These are phyloP conservation scores for Penicillium parvum DNA, from an alignment of 495 filamentous ascomycete species.

Conservation along the genomic window DNA sequence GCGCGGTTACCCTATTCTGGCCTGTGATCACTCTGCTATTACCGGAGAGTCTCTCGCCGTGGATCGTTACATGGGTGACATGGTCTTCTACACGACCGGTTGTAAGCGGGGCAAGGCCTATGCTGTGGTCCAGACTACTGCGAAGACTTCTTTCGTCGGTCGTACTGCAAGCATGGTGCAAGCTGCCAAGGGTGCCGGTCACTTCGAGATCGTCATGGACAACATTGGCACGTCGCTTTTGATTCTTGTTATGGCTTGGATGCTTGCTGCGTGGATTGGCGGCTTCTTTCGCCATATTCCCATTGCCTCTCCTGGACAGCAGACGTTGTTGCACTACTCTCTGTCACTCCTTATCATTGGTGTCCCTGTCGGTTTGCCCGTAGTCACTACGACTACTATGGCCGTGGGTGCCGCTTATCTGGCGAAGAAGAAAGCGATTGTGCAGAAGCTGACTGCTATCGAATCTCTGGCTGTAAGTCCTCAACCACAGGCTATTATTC, in stretches of 20 bases:
- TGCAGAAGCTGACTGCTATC: slow-evolving; percentile 93
- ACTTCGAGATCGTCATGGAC: slow-evolving; percentile 77
- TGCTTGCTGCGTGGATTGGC: slow-evolving; percentile 65
- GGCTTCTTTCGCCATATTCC: slow-evolving; percentile 65
- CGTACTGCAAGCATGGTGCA: slow-evolving; percentile 65
- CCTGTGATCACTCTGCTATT: slow-evolving; percentile 68
- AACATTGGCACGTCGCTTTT: slow-evolving; percentile 66
- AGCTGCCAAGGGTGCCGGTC: slow-evolving; percentile 62
- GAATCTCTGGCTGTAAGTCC: slow-evolving; percentile 73
- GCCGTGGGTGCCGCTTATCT: slow-evolving; percentile 92
- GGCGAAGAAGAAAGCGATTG: slow-evolving; percentile 92
- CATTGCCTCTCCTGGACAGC: slow-evolving; percentile 56
- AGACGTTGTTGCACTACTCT: slow-evolving; percentile 60
- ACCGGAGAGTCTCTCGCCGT: slow-evolving; percentile 70
- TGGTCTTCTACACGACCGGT: slow-evolving; percentile 65
- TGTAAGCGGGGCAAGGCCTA: slow-evolving; percentile 72
- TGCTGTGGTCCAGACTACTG: slow-evolving; percentile 55
- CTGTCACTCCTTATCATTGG: slow-evolving; percentile 83
- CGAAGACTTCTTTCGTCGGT: slow-evolving; percentile 67
- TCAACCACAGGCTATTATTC: background rate
- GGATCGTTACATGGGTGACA: slow-evolving; percentile 68
- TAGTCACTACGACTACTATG: slow-evolving; percentile 95
- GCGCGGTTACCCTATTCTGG: slow-evolving; percentile 55
- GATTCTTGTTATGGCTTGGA: slow-evolving; percentile 65
- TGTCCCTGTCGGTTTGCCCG: slow-evolving; percentile 93